Conservation (phyloP, 2,329 filamentous ascomycete species). For the Colletotrichum sp. region DNA sequence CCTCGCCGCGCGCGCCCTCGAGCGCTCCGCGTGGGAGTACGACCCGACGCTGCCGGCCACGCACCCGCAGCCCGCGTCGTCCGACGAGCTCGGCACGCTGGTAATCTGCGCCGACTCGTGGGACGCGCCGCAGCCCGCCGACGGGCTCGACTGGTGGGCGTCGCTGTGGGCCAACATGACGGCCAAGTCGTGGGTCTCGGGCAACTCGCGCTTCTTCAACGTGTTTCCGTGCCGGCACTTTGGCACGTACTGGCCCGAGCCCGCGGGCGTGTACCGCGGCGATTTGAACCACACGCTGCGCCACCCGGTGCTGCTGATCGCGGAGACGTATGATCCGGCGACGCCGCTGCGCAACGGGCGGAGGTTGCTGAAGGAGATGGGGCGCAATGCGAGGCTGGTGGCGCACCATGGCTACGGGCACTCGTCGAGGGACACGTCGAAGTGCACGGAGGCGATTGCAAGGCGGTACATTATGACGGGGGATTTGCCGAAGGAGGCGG, state of each 20-base stretch:
- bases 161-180: slow-evolving; percentile 54
- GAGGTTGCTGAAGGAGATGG: slow-evolving; percentile 49
- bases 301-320: slow-evolving; percentile 50
- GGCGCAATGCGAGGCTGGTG: slow-evolving; percentile 50
- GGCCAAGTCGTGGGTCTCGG: slow-evolving; percentile 46
- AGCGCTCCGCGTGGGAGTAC: slow-evolving; percentile 43
- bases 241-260: slow-evolving; percentile 46
- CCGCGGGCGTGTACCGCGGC: slow-evolving; percentile 52
- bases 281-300: slow-evolving; percentile 47
- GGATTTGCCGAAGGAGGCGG: slow-evolving; percentile 40
- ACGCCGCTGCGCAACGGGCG: slow-evolving; percentile 54
- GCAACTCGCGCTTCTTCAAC: slow-evolving; percentile 49
- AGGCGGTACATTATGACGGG: slow-evolving; percentile 46
- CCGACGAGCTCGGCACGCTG: slow-evolving; percentile 42
- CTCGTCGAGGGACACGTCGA: slow-evolving; percentile 47
- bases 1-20: slow-evolving; percentile 42
- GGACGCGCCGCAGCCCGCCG: slow-evolving; percentile 42
- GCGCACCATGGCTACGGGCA: slow-evolving; percentile 57
- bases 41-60: slow-evolving; percentile 39
- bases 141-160: slow-evolving; percentile 49
- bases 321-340: slow-evolving; percentile 54
- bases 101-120: slow-evolving; percentile 53
- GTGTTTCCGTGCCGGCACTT: slow-evolving; percentile 54
- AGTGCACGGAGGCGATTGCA: slow-evolving; percentile 47
- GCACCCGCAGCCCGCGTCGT: slow-evolving; percentile 30